Evolutionary conservation across 176 grass and related monocot species (phyloP).

Genomic region (Oryza punctata): DNA sequence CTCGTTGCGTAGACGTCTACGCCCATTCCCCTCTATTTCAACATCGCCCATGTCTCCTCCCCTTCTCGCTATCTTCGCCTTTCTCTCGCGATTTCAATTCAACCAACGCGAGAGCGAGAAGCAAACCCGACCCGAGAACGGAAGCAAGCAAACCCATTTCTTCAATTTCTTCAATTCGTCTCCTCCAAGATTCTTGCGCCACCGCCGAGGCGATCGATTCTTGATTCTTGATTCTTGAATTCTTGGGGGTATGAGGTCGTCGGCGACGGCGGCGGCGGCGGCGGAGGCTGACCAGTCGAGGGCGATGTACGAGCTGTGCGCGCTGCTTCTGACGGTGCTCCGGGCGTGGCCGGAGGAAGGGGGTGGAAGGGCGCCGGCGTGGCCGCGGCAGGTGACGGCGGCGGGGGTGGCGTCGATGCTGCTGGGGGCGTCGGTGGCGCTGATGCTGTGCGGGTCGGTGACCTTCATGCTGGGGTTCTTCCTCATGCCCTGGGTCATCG

Average conservation of each 20-base stretch:
- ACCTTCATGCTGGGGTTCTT: constrained; percentile 96
- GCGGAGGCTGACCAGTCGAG: constrained; percentile 53
- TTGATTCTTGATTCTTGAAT: background rate
- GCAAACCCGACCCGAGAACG: background rate
- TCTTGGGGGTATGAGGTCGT: constrained; percentile 35
- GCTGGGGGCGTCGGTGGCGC: constrained; percentile 74
- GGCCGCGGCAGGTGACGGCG: constrained; percentile 54
- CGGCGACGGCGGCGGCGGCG: constrained; percentile 5
- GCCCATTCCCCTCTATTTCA: constrained; percentile 36
- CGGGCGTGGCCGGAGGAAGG: constrained; percentile 23
- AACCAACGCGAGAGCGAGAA: background rate
- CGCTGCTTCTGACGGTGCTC: constrained; percentile 54
- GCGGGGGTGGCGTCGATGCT: constrained; percentile 72
- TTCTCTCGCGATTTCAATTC: background rate
- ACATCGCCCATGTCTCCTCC: background rate
- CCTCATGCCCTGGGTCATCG: constrained; percentile 91
- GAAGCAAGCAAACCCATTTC: background rate
- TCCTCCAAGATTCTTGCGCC: constrained; percentile 10
- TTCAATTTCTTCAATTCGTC: background rate
- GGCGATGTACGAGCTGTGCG: constrained; percentile 75
- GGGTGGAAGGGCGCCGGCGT: background rate
- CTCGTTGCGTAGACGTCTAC: background rate
- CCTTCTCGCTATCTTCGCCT: no score
- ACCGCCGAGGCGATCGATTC: background rate
- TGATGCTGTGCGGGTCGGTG: constrained; percentile 85